Conservation (phyloP, 2,329 filamentous ascomycete genomes). For the Grosmannia serpens region DNA sequence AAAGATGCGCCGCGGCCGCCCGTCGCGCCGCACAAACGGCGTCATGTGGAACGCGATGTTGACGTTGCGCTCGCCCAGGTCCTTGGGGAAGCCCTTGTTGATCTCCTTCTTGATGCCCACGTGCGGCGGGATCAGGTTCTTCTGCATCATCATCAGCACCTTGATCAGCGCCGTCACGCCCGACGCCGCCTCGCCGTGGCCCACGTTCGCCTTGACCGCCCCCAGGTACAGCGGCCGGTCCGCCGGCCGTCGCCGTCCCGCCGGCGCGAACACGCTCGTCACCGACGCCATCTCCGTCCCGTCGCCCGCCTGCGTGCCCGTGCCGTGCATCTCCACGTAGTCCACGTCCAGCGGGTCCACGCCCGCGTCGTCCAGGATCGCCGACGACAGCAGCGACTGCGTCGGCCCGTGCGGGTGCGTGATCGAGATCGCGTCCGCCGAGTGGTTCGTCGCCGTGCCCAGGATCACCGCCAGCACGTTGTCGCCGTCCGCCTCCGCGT, state of each 20-base stretch:
- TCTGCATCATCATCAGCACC: slow-evolving; percentile 52
- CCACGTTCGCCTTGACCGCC: slow-evolving; percentile 52
- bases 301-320: slow-evolving; percentile 77
- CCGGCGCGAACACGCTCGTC: slow-evolving; percentile 40
- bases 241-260: slow-evolving; percentile 30
- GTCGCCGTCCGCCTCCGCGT: slow-evolving; percentile 68
- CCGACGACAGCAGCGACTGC: slow-evolving; percentile 59
- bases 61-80: slow-evolving; percentile 45
- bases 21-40: slow-evolving; percentile 35
- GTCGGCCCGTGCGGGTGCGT: slow-evolving; percentile 71
- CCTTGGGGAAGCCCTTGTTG: slow-evolving; percentile 46
- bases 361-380: slow-evolving; percentile 60
- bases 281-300: slow-evolving; percentile 73
- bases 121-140: slow-evolving; percentile 52
- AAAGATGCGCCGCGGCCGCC: slow-evolving; percentile 35
- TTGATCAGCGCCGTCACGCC: slow-evolving; percentile 53
- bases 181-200: slow-evolving; percentile 51
- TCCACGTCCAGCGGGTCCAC: slow-evolving; percentile 66
- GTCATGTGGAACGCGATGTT: slow-evolving; percentile 45
- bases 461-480: slow-evolving; percentile 65
- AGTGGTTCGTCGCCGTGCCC: slow-evolving; percentile 69
- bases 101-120: slow-evolving; percentile 54
- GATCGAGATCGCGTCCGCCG: slow-evolving; percentile 69
- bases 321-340: slow-evolving; percentile 86
- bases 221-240: slow-evolving; percentile 49